Conservation (phyloP, 805 yeast species). For the Cyberlindnera lachancei region DNA sequence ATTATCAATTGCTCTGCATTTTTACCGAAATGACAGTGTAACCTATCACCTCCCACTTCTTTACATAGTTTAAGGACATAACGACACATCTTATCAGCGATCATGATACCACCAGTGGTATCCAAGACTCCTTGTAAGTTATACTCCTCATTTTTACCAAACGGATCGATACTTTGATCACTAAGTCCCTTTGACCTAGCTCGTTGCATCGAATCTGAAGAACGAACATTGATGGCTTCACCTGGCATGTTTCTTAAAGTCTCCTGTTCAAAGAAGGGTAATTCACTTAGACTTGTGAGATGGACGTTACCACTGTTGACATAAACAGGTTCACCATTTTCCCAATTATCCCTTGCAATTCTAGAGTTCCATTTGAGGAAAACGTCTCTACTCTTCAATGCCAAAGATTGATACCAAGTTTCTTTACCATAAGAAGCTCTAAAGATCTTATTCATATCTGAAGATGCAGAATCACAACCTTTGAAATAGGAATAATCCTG, state of each 20-base stretch:
- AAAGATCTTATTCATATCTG: constrained; percentile 33
- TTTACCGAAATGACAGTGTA: constrained; percentile 20
- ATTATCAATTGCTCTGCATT: constrained; percentile 2
- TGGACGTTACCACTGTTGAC: constrained; percentile 22
- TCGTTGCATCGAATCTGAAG: constrained; percentile 16
- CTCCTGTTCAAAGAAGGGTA: constrained; percentile 17
- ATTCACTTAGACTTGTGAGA: constrained; percentile 15
- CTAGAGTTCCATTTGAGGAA: constrained; percentile 21
- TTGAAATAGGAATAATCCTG: constrained; percentile 25
- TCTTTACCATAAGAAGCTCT: constrained; percentile 33
- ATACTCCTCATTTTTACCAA: constrained; percentile 9
- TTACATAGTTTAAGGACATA: constrained; percentile 23
- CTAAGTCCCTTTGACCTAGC: constrained; percentile 17
- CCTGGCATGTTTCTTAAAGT: constrained; percentile 16
- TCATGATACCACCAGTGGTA: constrained; percentile 25
- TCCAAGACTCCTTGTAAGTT: constrained; percentile 22
- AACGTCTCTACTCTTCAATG: constrained; percentile 15
- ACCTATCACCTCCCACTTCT: constrained; percentile 15
- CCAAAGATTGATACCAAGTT: constrained; percentile 24
- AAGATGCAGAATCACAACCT: constrained; percentile 34
- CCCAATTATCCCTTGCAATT: constrained; percentile 17
- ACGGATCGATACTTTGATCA: constrained; percentile 16
- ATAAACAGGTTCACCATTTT: constrained; percentile 21
- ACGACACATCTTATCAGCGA: constrained; percentile 26
- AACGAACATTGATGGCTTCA: constrained; percentile 13